Percentiles rank a stretch among this genome's conserved stretches.
Conservation (phyloP, 345 rosid species). For the Bruguiera parviflora region DNA sequence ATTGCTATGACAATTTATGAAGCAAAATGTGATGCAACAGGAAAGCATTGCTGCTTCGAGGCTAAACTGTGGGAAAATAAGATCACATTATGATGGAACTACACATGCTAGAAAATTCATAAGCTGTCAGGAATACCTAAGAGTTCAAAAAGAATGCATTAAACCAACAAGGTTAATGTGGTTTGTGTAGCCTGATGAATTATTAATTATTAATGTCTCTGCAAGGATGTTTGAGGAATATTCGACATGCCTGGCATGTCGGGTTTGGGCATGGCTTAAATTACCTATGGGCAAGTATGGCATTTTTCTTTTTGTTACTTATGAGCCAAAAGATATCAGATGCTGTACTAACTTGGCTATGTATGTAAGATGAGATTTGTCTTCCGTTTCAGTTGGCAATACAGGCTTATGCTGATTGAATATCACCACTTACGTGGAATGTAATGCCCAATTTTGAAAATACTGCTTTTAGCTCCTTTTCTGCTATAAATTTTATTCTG, state of each 20-base stretch:
- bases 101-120: neutral
- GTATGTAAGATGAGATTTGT: too few relatives aligned
- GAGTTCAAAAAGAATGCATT: neutral
- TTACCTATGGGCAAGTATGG: too few relatives aligned
- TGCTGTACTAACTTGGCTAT: too few relatives aligned
- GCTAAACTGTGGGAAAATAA: too few relatives aligned
- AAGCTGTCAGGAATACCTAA: neutral
- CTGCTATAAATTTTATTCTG: neutral
- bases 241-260: too few relatives aligned
- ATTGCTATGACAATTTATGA: neutral
- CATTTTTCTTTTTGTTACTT: too few relatives aligned
- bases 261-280: too few relatives aligned
- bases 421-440: neutral
- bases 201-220: too few relatives aligned
- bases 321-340: too few relatives aligned
- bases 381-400: too few relatives aligned
- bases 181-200: neutral
- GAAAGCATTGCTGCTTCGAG: too few relatives aligned
- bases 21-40: neutral
- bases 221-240: too few relatives aligned
- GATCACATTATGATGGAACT: neutral
- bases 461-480: neutral
- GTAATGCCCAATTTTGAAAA: constrained; percentile 8
- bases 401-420: neutral
- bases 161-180: neutral